phyloP scores from a whole-genome alignment of 768 basidiomycete genomes.

The Tylopilus sp. region DNA sequence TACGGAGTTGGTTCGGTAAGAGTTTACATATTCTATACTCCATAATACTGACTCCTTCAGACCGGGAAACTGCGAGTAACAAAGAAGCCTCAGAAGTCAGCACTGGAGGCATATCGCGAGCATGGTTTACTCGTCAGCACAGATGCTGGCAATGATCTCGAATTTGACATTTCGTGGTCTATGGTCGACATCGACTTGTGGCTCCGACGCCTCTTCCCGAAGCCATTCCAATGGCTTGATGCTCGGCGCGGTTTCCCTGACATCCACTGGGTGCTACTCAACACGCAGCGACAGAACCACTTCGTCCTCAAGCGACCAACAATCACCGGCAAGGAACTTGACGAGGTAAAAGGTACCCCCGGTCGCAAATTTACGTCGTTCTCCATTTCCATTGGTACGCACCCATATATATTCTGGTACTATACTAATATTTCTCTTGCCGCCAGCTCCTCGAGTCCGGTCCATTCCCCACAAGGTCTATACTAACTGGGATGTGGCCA shows the following conservation, averaged over 20 bases:
- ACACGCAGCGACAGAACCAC: background rate
- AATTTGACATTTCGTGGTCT: background rate
- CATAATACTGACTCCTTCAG: background rate
- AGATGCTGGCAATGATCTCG: background rate
- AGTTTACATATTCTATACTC: background rate
- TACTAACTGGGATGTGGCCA: background rate
- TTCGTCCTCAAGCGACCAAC: background rate
- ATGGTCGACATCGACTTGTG: constrained; percentile 2
- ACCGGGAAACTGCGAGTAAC: background rate
- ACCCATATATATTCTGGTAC: background rate
- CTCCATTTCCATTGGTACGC: background rate
- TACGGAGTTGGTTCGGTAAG: background rate
- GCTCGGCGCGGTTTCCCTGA: background rate
- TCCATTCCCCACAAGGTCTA: background rate
- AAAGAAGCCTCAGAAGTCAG: background rate
- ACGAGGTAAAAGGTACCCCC: background rate
- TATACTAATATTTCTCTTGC: background rate
- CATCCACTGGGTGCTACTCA: background rate
- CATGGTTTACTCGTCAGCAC: background rate
- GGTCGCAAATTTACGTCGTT: background rate
- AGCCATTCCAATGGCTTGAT: constrained; percentile 8
- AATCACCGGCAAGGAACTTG: background rate
- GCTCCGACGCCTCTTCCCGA: background rate
- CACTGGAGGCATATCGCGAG: background rate
- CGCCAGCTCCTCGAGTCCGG: background rate